Percentiles rank a stretch among this genome's conserved stretches.
Evolutionary conservation across 495 filamentous ascomycete genomes (phyloP).

Genomic region (Tirmania nivea): DNA sequence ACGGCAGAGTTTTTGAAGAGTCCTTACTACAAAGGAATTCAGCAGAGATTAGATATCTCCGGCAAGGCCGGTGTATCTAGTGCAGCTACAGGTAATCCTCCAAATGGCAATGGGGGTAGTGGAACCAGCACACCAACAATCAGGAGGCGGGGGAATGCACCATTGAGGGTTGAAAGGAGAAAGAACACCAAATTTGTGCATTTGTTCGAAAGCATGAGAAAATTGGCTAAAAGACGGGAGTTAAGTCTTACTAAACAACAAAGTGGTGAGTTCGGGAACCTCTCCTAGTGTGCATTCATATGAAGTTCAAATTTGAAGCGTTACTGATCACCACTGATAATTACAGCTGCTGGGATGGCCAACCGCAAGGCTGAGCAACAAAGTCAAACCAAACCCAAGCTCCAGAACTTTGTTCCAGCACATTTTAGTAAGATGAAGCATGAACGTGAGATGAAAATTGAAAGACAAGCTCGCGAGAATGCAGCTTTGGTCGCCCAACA

Average conservation of each 20-base stretch:
- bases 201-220: constrained; percentile 83
- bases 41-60: constrained; percentile 17
- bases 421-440: constrained; percentile 71
- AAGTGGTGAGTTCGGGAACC: constrained; percentile 7
- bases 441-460: constrained; percentile 57
- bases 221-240: constrained; percentile 84
- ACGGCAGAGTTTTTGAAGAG: constrained; percentile 83
- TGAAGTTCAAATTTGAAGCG: constrained; percentile 2
- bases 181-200: constrained; percentile 67
- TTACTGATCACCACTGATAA: constrained; percentile 9
- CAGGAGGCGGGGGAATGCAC: constrained; percentile 14
- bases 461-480: constrained; percentile 34
- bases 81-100: constrained; percentile 2
- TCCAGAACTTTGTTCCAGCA: constrained; percentile 40
- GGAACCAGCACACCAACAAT: constrained; percentile 6
- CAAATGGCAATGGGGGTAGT: constrained; percentile 4
- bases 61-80: constrained; percentile 4
- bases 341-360: constrained; percentile 21
- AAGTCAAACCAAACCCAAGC: constrained; percentile 10
- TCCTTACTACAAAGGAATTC: constrained; percentile 47
- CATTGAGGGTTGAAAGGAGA: constrained; percentile 54
- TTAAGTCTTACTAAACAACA: constrained; percentile 56
- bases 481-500: constrained; percentile 7
- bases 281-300: constrained; percentile 1
- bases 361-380: constrained; percentile 21